A percentile compares a stretch with the other conserved stretches of the same genome.
Evolutionary conservation across 352 stramenopile genomes (phyloP).

Genomic region (Phytophthora sp.): DNA sequence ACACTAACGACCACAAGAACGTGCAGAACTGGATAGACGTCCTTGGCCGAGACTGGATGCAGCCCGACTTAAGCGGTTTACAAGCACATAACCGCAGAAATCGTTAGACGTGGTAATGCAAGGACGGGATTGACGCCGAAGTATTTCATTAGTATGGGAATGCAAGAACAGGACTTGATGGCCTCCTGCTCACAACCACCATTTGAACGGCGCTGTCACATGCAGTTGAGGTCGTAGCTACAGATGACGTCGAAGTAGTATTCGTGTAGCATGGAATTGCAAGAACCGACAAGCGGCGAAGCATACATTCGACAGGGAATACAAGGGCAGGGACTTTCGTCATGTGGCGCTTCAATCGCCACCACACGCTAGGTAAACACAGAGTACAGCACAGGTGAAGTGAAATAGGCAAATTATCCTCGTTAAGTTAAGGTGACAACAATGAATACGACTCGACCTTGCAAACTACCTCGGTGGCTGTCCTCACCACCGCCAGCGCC

Average conservation of each 20-base stretch:
- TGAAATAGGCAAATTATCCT: constrained; percentile 5
- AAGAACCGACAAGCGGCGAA: background rate
- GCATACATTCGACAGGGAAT: background rate
- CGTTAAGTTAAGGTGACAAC: constrained; percentile 15
- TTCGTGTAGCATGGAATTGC: background rate
- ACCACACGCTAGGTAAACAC: no score
- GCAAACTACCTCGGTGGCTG: background rate
- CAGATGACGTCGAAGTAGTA: background rate
- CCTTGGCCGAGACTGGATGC: constrained; percentile 17
- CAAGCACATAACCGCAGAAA: constrained; percentile 3
- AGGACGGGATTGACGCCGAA: constrained; percentile 11
- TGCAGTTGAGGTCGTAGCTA: background rate
- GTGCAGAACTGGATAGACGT: constrained; percentile 2
- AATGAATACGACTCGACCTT: background rate
- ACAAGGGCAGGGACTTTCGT: background rate
- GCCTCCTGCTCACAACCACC: background rate
- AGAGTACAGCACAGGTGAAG: background rate
- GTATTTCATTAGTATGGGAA: constrained; percentile 33
- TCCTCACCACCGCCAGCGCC: background rate
- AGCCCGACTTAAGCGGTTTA: background rate
- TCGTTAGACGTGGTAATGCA: constrained; percentile 7
- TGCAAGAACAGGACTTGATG: constrained; percentile 6
- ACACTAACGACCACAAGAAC: constrained; percentile 19
- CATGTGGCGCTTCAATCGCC: no score
- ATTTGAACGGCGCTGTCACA: background rate